Conservation (phyloP, 108 stramenopile species). For the Cyclotella choctawhatcheeana region DNA sequence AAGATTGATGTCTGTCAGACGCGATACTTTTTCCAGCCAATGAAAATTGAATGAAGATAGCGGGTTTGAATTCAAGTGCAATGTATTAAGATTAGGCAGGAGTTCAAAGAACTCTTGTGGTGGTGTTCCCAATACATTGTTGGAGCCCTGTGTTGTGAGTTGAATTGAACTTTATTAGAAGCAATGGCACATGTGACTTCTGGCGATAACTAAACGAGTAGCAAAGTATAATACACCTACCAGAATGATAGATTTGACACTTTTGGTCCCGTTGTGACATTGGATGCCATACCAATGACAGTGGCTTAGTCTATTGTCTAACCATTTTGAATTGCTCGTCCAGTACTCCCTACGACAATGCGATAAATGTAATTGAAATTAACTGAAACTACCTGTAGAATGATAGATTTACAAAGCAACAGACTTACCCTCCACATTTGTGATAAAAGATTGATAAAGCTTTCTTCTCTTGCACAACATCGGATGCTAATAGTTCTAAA, state of each 20-base stretch:
- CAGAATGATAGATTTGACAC: constrained; percentile 24
- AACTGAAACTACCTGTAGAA: no score
- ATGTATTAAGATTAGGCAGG: constrained; percentile 31
- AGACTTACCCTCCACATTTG: constrained; percentile 14
- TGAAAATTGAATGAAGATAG: constrained; percentile 39
- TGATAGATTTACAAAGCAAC: no score
- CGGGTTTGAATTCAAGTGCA: constrained; percentile 33
- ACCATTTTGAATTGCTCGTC: constrained; percentile 29
- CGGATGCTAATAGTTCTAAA: constrained; percentile 18
- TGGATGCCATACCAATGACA: constrained; percentile 35
- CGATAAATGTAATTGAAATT: neutral
- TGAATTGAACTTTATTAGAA: neutral
- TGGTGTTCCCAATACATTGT: constrained; percentile 34
- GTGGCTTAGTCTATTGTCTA: constrained; percentile 11
- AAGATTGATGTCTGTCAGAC: constrained; percentile 33
- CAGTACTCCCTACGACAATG: constrained; percentile 25
- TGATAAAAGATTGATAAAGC: constrained; percentile 21
- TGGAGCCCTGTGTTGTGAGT: constrained; percentile 21
- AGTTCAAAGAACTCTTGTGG: constrained; percentile 26
- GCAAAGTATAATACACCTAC: neutral
- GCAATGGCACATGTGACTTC: neutral
- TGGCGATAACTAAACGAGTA: no score
- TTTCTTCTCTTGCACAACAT: constrained; percentile 15
- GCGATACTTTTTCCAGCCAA: constrained; percentile 19
- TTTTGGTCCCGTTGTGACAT: constrained; percentile 27